phyloP scores from a whole-genome alignment of 1,284 basidiomycete genomes.

The Volvariella surrecta region DNA sequence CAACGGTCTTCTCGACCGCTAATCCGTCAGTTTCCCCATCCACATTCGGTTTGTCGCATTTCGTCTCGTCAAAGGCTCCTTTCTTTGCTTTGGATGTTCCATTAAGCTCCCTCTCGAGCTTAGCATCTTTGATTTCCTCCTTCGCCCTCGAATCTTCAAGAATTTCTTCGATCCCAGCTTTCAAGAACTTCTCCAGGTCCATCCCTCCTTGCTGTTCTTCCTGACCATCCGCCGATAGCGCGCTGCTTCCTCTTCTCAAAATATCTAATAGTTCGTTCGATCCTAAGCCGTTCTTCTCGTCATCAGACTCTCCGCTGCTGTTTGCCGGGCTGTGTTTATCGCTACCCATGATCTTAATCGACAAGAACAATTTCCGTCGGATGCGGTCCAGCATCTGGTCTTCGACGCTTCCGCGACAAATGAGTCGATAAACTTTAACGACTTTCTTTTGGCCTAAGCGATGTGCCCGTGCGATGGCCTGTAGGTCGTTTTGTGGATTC shows the following conservation, averaged over 20 bases:
- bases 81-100: slow-evolving; percentile 12
- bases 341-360: slow-evolving; percentile 46
- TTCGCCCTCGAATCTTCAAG: slow-evolving; percentile 31
- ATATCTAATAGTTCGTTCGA: slow-evolving; percentile 44
- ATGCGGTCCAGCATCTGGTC: slow-evolving; percentile 62
- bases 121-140: slow-evolving; percentile 31
- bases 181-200: slow-evolving; percentile 32
- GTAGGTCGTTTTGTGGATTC: slow-evolving; percentile 82
- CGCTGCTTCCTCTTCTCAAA: slow-evolving; percentile 47
- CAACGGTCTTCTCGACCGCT: too few species aligned
- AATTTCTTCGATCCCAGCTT: slow-evolving; percentile 32
- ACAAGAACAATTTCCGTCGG: slow-evolving; percentile 54
- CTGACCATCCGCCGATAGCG: slow-evolving; percentile 24
- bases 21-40: too few species aligned
- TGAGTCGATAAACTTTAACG: slow-evolving; percentile 61
- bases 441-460: slow-evolving; percentile 75
- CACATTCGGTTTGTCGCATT: too few species aligned
- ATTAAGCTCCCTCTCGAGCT: slow-evolving; percentile 32
- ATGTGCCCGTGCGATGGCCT: slow-evolving; percentile 82
- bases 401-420: slow-evolving; percentile 52
- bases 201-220: slow-evolving; percentile 25
- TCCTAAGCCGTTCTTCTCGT: slow-evolving; percentile 16
- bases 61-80: slow-evolving; percentile 6
- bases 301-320: slow-evolving; percentile 13
- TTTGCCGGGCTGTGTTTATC: slow-evolving; percentile 17